Evolutionary conservation across 208 protist genomes (phyloP), one percentile per base, ranked within the genome.

Genomic region (Phytomonas francai): DNA sequence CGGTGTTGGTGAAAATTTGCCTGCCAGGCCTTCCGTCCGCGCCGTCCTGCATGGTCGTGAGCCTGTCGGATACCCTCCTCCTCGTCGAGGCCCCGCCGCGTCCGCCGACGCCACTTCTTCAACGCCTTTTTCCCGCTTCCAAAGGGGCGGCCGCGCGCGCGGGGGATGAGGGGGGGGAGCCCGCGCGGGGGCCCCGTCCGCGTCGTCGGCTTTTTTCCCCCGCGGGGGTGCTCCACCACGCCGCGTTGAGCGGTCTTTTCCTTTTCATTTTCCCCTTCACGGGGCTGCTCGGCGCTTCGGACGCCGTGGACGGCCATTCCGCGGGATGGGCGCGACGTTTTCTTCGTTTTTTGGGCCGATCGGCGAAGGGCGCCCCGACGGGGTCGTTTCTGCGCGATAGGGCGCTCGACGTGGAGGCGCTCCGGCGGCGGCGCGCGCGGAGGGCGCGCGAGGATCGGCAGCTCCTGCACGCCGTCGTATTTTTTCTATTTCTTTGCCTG

Each of bases 1-100:
- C 89, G 1, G 82, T 94, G 6, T 83, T 90, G 61, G 64, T 94
- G 64, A 84, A 85, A 69, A 63, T 91, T 33, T 93, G 88, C 68
- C 72, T 82, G 5, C 73, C 75, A 1, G 22, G 12, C 68, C 22
- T 65, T 62, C 36, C 36, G 16, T 32, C 64, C 19, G 59, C 5
- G 31, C 29, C 42, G 28, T 31, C 62, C 29, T 94, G 89, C 74
- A 86, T 79, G 58, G 76, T 94, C 29, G 82, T 94, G 25, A 80
- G 79, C 72, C 77, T 94, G 54, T 87, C 82, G 3, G 82, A 90
- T 65, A 75, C 77, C 28, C 73, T 94, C 51, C 72, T 94, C n/a
- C 66, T 82, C n/a, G 76, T 92, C 60, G 89, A 92, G 69, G 71
- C 81, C 54, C 85, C 85, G 28, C 68, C 31, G 63, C 7, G 9